Conservation (phyloP, 768 basidiomycete species). For the Rhodocollybia butyracea region DNA sequence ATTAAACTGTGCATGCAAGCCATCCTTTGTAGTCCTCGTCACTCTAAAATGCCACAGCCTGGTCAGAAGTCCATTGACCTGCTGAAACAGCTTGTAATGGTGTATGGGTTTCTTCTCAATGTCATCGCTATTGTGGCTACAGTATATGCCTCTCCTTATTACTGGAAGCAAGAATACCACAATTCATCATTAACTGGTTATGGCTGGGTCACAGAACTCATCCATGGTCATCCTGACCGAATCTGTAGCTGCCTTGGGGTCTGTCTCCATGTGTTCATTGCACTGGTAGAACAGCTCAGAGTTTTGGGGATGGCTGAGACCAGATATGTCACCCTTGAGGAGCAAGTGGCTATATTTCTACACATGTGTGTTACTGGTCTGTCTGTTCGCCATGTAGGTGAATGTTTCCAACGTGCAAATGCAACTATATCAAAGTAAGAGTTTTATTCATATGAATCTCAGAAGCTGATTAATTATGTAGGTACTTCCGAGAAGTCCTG, state of each 20-base stretch:
- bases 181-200: slow-evolving; percentile 20
- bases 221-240: slow-evolving; percentile 21
- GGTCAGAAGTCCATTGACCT: too few species aligned
- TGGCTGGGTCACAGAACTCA: slow-evolving; percentile 19
- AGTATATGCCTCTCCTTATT: slow-evolving; percentile 8
- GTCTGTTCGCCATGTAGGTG: slow-evolving; percentile 15
- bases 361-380: slow-evolving; percentile 17
- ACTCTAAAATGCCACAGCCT: too few species aligned
- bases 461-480: not conserved
- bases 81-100: not conserved
- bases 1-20: too few species aligned
- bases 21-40: too few species aligned
- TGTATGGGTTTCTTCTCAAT: not conserved
- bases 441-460: not conserved
- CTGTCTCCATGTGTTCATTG: slow-evolving; percentile 16
- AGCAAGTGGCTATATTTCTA: slow-evolving; percentile 17
- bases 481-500: slow-evolving; percentile 2
- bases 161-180: slow-evolving; percentile 16
- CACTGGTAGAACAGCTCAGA: slow-evolving; percentile 11
- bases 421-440: slow-evolving; percentile 17
- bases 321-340: slow-evolving; percentile 11
- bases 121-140: not conserved
- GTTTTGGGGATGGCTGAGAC: slow-evolving; percentile 5
- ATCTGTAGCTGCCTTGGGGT: slow-evolving; percentile 19
- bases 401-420: slow-evolving; percentile 21